Evolutionary conservation across 1,139 yeast genomes (phyloP).

Genomic region (Magnusiomyces sp.): DNA sequence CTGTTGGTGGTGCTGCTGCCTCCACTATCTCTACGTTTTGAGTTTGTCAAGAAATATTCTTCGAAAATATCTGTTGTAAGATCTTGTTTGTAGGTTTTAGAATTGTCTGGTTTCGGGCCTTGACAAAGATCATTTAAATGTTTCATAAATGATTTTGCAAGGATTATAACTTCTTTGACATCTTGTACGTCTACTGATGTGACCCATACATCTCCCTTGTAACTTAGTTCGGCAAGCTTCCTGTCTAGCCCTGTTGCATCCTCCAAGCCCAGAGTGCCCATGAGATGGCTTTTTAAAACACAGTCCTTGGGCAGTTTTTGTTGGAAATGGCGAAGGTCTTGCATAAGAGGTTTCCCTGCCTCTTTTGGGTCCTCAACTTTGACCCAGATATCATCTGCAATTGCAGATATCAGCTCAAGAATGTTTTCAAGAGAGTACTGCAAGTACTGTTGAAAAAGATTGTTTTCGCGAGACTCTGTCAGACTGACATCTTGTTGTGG

Average conservation of each 20-base stretch:
- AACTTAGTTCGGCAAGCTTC: not conserved
- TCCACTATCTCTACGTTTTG: not conserved
- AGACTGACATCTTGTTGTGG: no score
- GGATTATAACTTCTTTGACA: constrained; percentile 1
- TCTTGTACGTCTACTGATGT: not conserved
- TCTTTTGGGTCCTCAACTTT: no score
- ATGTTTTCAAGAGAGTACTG: no score
- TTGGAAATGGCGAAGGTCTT: not conserved
- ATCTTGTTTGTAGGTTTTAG: not conserved
- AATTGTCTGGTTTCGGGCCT: not conserved
- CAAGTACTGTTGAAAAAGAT: no score
- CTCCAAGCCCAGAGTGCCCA: not conserved
- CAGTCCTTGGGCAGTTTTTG: not conserved
- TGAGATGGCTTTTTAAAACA: constrained; percentile 1
- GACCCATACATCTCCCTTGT: not conserved
- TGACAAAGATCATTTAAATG: not conserved
- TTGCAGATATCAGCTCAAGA: no score
- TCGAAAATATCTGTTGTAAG: not conserved
- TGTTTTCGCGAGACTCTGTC: no score
- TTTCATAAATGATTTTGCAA: not conserved
- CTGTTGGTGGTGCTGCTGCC: not conserved
- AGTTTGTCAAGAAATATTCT: not conserved
- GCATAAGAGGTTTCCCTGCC: not conserved
- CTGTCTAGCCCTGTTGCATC: not conserved
- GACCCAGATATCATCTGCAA: no score